Evolutionary conservation across 495 filamentous ascomycete genomes (phyloP), one percentile per base, ranked within the genome.

Genomic region (Xylaria sp.): DNA sequence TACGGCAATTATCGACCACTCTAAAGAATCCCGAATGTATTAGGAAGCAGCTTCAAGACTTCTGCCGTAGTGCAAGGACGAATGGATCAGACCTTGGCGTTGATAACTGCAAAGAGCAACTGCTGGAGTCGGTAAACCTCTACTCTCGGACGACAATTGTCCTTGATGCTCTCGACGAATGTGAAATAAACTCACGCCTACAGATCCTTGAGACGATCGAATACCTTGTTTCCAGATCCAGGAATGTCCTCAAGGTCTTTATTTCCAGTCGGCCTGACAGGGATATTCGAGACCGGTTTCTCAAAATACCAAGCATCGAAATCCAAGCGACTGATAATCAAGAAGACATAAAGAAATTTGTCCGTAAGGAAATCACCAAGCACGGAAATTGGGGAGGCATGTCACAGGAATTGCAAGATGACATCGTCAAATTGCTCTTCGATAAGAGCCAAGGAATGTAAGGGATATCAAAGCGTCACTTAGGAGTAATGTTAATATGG

Each of bases 261-360:
- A 80, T 86, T 65, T 85, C 83, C 14, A 84, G 82, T 55, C 77
- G 83, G 14, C 80, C 79, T 17, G 84, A 85, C 43, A 48, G 53
- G 24, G 79, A 82, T 46, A 81, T 84, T 48, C 46, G 64, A 35
- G 50, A 64, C 15, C 57, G 53, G 14, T 71, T 86, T 31, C 59
- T 69, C 33, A 61, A 59, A 6, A 53, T 50, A 5, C 73, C 79
- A 9, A 83, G 78, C 57, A 71, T 85, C 21, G 67, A 75, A 29
- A 83, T 86, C 43, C 63, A 77, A 35, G 80, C 82, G 4, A 78
- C 52, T 3, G 61, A 79, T 62, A 80, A 79, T 52, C 26, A 75
- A 29, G 44, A 71, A 21, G 78, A 80, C 50, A 79, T 80, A 69
- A 33, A 61, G 19, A 78, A 61, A 31, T 80, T 78, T 68, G 69